Conservation (phyloP, 345 rosid species). For the Ceriops tagal region DNA sequence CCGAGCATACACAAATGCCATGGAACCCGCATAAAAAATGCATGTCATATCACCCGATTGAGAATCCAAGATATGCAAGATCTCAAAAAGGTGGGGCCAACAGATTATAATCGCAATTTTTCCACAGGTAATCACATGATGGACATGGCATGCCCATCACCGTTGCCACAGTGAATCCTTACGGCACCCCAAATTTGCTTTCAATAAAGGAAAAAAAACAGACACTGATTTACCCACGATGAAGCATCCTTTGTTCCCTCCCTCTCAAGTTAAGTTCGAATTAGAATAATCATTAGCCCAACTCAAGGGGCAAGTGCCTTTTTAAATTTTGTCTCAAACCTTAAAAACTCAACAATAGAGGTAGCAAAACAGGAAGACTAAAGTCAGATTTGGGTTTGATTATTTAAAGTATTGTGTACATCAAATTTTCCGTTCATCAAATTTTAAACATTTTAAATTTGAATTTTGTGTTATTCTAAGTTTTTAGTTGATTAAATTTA, state of each 20-base stretch:
- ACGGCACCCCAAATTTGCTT: neutral
- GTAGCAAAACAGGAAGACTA: too few relatives aligned
- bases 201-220: neutral
- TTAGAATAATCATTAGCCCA: conserved; percentile 14
- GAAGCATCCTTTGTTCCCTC: conserved; percentile 20
- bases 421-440: too few relatives aligned
- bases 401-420: too few relatives aligned
- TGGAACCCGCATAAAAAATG: conserved; percentile 27
- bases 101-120: conserved; percentile 20
- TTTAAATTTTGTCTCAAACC: neutral
- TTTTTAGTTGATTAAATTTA: too few relatives aligned
- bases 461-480: too few relatives aligned
- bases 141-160: conserved; percentile 43
- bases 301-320: neutral
- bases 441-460: too few relatives aligned
- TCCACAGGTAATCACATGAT: conserved; percentile 66
- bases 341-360: too few relatives aligned
- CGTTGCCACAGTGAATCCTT: conserved; percentile 17
- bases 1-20: neutral
- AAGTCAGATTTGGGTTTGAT: too few relatives aligned
- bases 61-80: conserved; percentile 48
- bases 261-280: conserved; percentile 12
- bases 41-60: conserved; percentile 16
- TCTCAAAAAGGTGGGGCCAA: conserved; percentile 25
- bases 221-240: conserved; percentile 10